A percentile compares a stretch with the other conserved stretches of the same genome.
Evolutionary conservation across 202 grass and related monocot species (phyloP).

Genomic region (Panicum virgatum): DNA sequence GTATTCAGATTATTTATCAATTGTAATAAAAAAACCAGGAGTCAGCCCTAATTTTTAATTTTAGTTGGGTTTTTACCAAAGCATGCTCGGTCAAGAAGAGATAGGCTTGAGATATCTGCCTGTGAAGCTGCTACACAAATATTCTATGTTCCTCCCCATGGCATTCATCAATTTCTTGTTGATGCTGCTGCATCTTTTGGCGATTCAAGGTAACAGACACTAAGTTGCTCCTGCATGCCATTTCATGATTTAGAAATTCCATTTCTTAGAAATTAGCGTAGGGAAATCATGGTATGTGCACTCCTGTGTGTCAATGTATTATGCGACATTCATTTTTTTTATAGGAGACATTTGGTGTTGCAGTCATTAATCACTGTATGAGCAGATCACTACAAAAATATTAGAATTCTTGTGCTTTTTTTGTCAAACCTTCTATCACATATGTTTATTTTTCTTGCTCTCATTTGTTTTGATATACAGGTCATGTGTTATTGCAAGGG

Average conservation of each 20-base stretch:
- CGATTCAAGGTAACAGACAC: constrained; percentile 57
- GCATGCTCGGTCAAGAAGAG: constrained; percentile 71
- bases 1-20: constrained; percentile 25
- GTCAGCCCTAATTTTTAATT: constrained; percentile 39
- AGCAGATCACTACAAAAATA: background rate
- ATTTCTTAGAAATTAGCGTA: constrained; percentile 4
- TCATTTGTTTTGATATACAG: constrained; percentile 43
- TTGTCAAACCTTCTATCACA: constrained; percentile 24
- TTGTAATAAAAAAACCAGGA: background rate
- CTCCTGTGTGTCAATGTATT: background rate
- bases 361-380: constrained; percentile 13
- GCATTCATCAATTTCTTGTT: constrained; percentile 78
- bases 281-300: background rate
- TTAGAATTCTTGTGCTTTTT: constrained; percentile 6
- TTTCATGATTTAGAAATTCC: constrained; percentile 8
- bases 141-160: constrained; percentile 94
- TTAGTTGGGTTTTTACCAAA: constrained; percentile 97
- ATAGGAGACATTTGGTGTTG: constrained; percentile 22
- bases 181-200: constrained; percentile 79
- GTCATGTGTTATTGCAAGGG: constrained; percentile 93
- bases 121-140: constrained; percentile 82
- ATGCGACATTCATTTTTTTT: too few species aligned
- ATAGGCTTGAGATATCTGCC: constrained; percentile 76
- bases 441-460: constrained; percentile 28
- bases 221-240: background rate